A percentile compares a stretch with the other conserved stretches of the same genome.
phyloP scores from a whole-genome alignment of 2,329 filamentous ascomycete genomes.

The Xenoacremonium recifei region DNA sequence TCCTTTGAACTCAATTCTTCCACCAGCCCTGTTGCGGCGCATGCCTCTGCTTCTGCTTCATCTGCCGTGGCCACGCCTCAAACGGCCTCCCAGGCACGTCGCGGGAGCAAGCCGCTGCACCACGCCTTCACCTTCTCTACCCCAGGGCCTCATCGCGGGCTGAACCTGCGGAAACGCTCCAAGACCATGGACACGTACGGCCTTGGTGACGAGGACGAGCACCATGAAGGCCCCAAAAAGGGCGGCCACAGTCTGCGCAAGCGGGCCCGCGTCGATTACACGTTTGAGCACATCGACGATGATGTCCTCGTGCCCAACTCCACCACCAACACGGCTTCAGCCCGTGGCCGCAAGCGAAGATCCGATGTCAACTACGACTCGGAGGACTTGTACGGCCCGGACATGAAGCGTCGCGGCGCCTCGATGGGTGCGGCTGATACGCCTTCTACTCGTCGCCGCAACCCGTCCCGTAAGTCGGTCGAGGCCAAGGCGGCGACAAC shows the following conservation, averaged over 20 bases:
- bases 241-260: slow-evolving; percentile 59
- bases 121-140: slow-evolving; percentile 38
- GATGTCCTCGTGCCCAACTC: slow-evolving; percentile 39
- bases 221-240: slow-evolving; percentile 51
- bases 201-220: slow-evolving; percentile 42
- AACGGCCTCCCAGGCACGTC: slow-evolving; percentile 28
- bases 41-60: slow-evolving; percentile 22
- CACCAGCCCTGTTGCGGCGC: slow-evolving; percentile 31
- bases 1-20: slow-evolving; percentile 30
- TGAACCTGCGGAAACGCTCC: slow-evolving; percentile 40
- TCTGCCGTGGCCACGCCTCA: slow-evolving; percentile 25
- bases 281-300: slow-evolving; percentile 51
- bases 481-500: slow-evolving; percentile 33
- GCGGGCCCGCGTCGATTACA: slow-evolving; percentile 57
- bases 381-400: slow-evolving; percentile 29
- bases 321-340: slow-evolving; percentile 29
- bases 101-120: slow-evolving; percentile 34
- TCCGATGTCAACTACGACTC: slow-evolving; percentile 33
- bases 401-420: slow-evolving; percentile 36
- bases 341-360: slow-evolving; percentile 37
- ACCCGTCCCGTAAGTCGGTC: slow-evolving; percentile 38
- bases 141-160: slow-evolving; percentile 27
- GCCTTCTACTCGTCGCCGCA: slow-evolving; percentile 37
- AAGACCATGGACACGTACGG: slow-evolving; percentile 41
- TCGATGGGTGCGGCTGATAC: slow-evolving; percentile 35